phyloP scores from a whole-genome alignment of 1,284 basidiomycete species.

The Ustilago lituana region DNA sequence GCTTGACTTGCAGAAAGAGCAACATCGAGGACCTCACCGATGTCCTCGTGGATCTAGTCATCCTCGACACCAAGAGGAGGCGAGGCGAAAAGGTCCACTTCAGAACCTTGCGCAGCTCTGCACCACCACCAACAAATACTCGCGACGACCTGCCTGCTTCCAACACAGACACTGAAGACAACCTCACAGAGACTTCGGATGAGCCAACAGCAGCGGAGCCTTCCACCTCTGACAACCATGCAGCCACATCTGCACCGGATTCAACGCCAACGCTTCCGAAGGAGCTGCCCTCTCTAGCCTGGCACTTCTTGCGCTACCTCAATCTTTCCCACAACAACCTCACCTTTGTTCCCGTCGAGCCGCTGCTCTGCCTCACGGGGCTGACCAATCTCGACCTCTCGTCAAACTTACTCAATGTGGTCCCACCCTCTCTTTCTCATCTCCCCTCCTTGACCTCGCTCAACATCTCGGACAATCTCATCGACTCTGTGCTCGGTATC shows the following conservation, averaged over 20 bases:
- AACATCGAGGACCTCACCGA: constrained; percentile 84
- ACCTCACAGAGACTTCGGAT: neutral
- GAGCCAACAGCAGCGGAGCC: neutral
- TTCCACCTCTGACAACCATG: neutral
- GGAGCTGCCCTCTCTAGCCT: constrained; percentile 75
- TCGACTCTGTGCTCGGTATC: constrained; percentile 88
- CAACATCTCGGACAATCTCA: constrained; percentile 93
- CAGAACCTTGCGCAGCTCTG: constrained; percentile 4
- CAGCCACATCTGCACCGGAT: constrained; percentile 56
- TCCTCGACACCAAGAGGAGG: constrained; percentile 73
- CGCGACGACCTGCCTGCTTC: constrained; percentile 5
- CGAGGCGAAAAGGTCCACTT: constrained; percentile 35
- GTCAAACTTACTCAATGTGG: constrained; percentile 68
- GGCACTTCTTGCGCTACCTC: constrained; percentile 81
- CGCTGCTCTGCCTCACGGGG: constrained; percentile 71
- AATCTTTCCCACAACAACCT: constrained; percentile 83
- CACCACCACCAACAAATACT: neutral
- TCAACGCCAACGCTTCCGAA: constrained; percentile 71
- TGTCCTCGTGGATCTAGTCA: constrained; percentile 79
- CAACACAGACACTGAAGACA: constrained; percentile 10
- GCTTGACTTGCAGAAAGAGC: constrained; percentile 79
- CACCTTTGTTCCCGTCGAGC: constrained; percentile 77
- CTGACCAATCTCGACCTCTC: constrained; percentile 68
- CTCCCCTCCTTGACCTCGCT: constrained; percentile 83
- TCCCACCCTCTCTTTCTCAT: constrained; percentile 77